Evolutionary conservation across 148 eudicot genomes (phyloP), one percentile per base, ranked within the genome.

Genomic region (Euryodendron excelsum): DNA sequence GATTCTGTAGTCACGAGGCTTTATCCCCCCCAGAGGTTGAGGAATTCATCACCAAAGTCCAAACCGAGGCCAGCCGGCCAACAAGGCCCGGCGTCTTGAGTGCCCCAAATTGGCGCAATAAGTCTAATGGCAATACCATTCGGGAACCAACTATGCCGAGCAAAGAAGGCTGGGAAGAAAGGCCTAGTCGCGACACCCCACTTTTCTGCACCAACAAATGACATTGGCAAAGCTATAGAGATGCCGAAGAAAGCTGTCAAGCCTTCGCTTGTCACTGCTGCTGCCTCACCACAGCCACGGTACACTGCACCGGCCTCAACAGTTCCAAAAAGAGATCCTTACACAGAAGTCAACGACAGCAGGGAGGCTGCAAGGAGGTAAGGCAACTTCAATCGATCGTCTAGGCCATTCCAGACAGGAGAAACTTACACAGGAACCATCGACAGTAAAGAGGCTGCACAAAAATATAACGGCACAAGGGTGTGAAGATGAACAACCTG

Each of bases 291-390:
- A 36, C 69, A 65, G 12, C 27, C 37, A 15, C 44, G 44, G 21
- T 58, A 27, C 36, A n/a, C 13, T 15, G 1, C 5, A 64, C 45
- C 73, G 1, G 11, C 53, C 34, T 61, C 73, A 0, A 6, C 39
- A 36, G 27, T 27, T 33, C 70, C 78, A 0, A 71, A 8, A 8
- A 33, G 17, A 17, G 59, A 69, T 45, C 12, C 61, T 3, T 28
- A 23, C 8, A 33, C 68, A 3, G 44, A 20, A 28, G n/a, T 15
- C 30, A 53, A 79, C 1, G 73, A 79, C 11, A 64, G 63, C 28
- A 56, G 18, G 30, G 77, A 70, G 36, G 82, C 44, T 62, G 62
- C 27, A 25, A 71, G 63, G 69, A 64, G 62, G 6, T 75, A 79
- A 37, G 74, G 79, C 28, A 72, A 60, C 50, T 11, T 20, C 20